A percentile compares a stretch with the other conserved stretches of the same genome.
These are phyloP conservation scores for Pezicula rhizophila DNA, from an alignment of 2,329 filamentous ascomycete genomes.

Conservation along the genomic window DNA sequence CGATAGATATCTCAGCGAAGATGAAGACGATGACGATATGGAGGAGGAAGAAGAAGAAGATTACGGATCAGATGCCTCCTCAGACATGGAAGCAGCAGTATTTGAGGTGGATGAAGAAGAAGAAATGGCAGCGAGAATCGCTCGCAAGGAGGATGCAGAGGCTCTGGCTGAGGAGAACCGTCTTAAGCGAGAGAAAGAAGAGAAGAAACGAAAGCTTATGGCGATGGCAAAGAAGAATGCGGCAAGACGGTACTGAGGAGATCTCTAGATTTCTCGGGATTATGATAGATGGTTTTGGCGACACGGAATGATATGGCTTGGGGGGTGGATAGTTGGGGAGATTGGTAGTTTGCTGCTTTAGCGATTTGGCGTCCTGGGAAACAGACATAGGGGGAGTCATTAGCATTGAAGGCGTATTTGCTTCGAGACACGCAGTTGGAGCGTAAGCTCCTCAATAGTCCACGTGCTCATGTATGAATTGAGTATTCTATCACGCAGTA, in stretches of 20 bases:
- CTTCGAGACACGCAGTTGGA: neutral
- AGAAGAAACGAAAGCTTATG: conserved; percentile 28
- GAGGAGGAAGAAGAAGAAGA: conserved; percentile 57
- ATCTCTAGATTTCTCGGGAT: no score
- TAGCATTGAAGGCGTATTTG: conserved; percentile 1
- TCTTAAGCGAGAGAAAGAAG: conserved; percentile 58
- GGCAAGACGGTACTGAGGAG: no score
- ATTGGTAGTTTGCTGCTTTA: neutral
- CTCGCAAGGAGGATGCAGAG: conserved; percentile 61
- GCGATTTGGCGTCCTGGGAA: conserved; percentile 2
- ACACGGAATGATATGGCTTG: neutral
- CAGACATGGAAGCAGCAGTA: conserved; percentile 73
- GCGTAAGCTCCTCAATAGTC: neutral
- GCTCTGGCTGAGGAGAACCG: conserved; percentile 56
- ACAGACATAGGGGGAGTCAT: neutral
- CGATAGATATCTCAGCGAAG: conserved; percentile 25
- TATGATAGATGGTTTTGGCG: neutral
- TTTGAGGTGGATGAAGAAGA: conserved; percentile 73
- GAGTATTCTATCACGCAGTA: neutral
- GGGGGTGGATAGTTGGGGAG: neutral
- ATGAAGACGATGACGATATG: conserved; percentile 32
- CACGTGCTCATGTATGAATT: neutral
- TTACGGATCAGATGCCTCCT: conserved; percentile 61
- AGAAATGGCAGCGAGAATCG: conserved; percentile 51
- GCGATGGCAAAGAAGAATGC: conserved; percentile 24